Evolutionary conservation across 805 yeast genomes (phyloP), one percentile per base, ranked within the genome.

Genomic region (Komagataella mondaviorum): DNA sequence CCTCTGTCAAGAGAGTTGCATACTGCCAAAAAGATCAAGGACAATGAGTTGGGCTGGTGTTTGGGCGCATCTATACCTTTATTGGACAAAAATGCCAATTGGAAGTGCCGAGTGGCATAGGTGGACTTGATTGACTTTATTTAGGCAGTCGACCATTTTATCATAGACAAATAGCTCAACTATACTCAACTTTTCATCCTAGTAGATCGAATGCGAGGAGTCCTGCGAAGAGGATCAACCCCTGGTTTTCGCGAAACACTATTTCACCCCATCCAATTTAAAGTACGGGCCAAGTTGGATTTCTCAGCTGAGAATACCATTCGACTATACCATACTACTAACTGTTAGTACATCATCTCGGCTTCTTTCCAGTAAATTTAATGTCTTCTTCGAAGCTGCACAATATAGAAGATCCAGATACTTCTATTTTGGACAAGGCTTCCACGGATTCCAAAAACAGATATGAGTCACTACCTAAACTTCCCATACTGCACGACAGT

Each of bases 1-100:
- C 96, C 97, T 55, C 76, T 87, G 53, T 73, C 76, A 57, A 81
- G 98, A 65, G 97, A 91, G 68, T 80, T 93, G 58, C 86, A 80
- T 66, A 93, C 96, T 6, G 98, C 97, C 6, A 82, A 88, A 72
- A 89, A 80, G 64, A 88, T 93, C 59, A 85, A 81, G 50, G 80
- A 81, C 62, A 89, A 88, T 60, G 99, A 93, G 70, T 75, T 93
- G 50, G 99, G 99, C 39, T 93, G 99, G 99, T 93, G 98, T 72
- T 73, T 93, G 52, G 99, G 99, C 59, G 99, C 98, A 1, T 88
- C 97, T 1, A 76, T 93, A 59, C 98, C 98, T 6, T 71, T 93
- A 59, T 73, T 93, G 58, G 93, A 86, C 55, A 72, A 74, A 54
- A 68, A 65, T 47, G 68, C 78, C 18, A 81, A 80, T 45, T 88